Base-by-base conservation (phyloP, 352 stramenopile genomes). In the Pythium phragmiticola region DNA sequence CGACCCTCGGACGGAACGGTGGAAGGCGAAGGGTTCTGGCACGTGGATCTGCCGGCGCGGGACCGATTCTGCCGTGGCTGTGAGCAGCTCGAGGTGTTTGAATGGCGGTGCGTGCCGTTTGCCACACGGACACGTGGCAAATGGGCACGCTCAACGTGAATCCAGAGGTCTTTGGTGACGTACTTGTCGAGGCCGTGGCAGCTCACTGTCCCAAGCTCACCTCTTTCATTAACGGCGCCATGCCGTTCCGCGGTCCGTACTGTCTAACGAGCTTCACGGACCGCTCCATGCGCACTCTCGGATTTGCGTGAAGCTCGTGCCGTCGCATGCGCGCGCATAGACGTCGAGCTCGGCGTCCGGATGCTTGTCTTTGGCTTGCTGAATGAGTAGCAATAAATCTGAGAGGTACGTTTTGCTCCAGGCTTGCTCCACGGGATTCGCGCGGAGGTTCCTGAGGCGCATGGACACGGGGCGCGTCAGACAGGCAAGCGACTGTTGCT, bases 401-500 rank as follows among this genome's bases (percentile, higher is more conserved):
- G 36, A 13, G 11, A 59, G 7, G 16, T 59, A 59, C 36, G 39
- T 7, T 19, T 34, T 17, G 37, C 52, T 59, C 52, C 52, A 59
- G n/a, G 49, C 52, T 5, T 13, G 2, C 0, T 59, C 52, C 36
- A 49, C 43, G 5, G 8, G 36, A 30, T 13, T 14, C 37, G 36
- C 26, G 36, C 37, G 39, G 3, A 7, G 19, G 36, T 59, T 59
- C 21, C 13, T 59, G 36, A 59, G n/a, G 21, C 17, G 19, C n/a
- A 59, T n/a, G 4, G 37, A 46, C 19, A 59, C 52, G 6, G 37
- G 3, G n/a, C 52, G 52, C 28, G 33, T 37, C 4, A 23, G 6
- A 37, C 52, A 59, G 12, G 52, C 7, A 16, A 45, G 37, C 28
- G 37, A n/a, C 36, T 17, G 19, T 28, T 2, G 17, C 6, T 7